Evolutionary conservation across 2,329 filamentous ascomycete species (phyloP).

Genomic region (Dactylellina haptotyla): DNA sequence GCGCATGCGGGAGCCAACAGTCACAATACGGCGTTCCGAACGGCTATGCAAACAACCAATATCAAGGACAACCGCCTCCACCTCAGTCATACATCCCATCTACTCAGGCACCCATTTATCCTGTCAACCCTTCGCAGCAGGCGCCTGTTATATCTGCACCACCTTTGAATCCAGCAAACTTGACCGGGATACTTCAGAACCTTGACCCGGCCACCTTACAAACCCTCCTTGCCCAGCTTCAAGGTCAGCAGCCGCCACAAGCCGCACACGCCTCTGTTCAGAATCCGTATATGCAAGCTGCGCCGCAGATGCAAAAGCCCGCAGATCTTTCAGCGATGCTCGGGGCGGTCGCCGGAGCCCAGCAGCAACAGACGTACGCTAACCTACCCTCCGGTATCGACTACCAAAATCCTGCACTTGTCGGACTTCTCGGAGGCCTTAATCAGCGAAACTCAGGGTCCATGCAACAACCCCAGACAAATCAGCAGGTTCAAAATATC

Average conservation of each 20-base stretch:
- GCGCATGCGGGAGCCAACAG: slow-evolving; percentile 70
- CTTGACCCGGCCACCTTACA: slow-evolving; percentile 77
- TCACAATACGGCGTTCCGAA: slow-evolving; percentile 59
- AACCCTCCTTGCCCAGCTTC: slow-evolving; percentile 71
- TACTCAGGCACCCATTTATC: slow-evolving; percentile 59
- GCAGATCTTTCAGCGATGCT: slow-evolving; percentile 47
- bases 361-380: slow-evolving; percentile 35
- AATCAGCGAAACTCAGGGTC: slow-evolving; percentile 30
- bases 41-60: slow-evolving; percentile 59
- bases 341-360: slow-evolving; percentile 41
- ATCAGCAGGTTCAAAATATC: slow-evolving; percentile 52
- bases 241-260: slow-evolving; percentile 58
- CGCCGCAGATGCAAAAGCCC: slow-evolving; percentile 43
- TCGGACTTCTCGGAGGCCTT: slow-evolving; percentile 31
- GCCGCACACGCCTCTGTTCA: slow-evolving; percentile 56
- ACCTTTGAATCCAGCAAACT: slow-evolving; percentile 63
- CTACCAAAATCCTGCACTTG: slow-evolving; percentile 44
- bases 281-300: slow-evolving; percentile 43
- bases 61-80: slow-evolving; percentile 57
- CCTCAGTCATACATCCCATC: slow-evolving; percentile 58
- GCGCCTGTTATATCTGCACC: slow-evolving; percentile 59
- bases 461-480: slow-evolving; percentile 41
- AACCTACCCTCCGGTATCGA: slow-evolving; percentile 32
- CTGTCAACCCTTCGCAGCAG: slow-evolving; percentile 59
- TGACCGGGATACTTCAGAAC: slow-evolving; percentile 73